phyloP scores from a whole-genome alignment of 495 filamentous ascomycete species.

The Margaritispora aquatica region DNA sequence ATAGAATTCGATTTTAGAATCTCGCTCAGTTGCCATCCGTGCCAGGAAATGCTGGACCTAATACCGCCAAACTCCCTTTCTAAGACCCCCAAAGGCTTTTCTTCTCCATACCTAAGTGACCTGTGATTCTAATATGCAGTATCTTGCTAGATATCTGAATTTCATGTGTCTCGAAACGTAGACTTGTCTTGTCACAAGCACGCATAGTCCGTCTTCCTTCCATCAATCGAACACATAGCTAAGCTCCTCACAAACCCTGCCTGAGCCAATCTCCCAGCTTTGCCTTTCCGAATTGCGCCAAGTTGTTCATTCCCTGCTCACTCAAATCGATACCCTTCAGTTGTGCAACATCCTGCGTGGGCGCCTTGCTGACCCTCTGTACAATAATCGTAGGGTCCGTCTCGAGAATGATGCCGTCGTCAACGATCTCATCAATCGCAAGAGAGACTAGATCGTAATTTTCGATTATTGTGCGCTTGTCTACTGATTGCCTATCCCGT shows the following conservation, averaged over 20 bases:
- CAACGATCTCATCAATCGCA: conserved; percentile 91
- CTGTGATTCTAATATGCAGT: background rate
- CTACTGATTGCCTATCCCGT: conserved; percentile 70
- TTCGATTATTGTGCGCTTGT: conserved; percentile 96
- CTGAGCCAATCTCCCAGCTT: conserved; percentile 88
- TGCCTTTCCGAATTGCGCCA: conserved; percentile 90
- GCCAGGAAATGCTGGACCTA: conserved; percentile 12
- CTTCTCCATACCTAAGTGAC: background rate
- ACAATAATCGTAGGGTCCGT: conserved; percentile 91
- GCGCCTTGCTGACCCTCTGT: conserved; percentile 83
- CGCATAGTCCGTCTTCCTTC: too few relatives aligned
- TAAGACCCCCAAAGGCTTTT: conserved; percentile 4
- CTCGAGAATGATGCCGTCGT: conserved; percentile 95
- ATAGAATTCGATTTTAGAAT: background rate
- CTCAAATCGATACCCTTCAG: conserved; percentile 91
- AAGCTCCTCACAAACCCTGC: conserved; percentile 49
- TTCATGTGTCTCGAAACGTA: too few relatives aligned
- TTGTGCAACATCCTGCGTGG: conserved; percentile 80
- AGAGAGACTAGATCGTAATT: conserved; percentile 93
- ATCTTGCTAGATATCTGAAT: background rate
- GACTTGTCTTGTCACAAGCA: background rate
- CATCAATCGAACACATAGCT: too few relatives aligned
- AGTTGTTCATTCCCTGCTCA: conserved; percentile 92
- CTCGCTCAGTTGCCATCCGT: conserved; percentile 2
- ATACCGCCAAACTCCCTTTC: conserved; percentile 7